phyloP scores from a whole-genome alignment of 768 basidiomycete species.

The Phanerochaete sordida region DNA sequence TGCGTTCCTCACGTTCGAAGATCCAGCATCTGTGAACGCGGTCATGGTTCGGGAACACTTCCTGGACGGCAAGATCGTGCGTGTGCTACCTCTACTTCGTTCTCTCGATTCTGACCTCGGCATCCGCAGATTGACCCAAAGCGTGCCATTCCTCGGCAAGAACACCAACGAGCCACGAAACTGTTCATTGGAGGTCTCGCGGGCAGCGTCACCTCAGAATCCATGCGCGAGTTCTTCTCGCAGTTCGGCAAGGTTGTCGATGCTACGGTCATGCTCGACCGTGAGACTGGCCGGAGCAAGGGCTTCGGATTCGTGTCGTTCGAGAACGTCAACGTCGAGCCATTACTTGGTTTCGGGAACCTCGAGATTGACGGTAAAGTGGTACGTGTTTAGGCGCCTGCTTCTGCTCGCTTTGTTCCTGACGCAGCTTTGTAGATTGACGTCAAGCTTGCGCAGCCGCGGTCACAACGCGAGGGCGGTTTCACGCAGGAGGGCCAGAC shows the following conservation, averaged over 20 bases:
- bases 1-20: slow-evolving; percentile 95
- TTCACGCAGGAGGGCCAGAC: slow-evolving; percentile 45
- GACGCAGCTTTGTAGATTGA: slow-evolving; percentile 71
- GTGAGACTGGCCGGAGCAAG: slow-evolving; percentile 91
- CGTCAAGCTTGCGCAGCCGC: slow-evolving; percentile 93
- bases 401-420: background rate
- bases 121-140: slow-evolving; percentile 96
- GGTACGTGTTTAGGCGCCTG: slow-evolving; percentile 46
- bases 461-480: slow-evolving; percentile 68
- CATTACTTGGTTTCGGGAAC: slow-evolving; percentile 84
- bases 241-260: slow-evolving; percentile 96
- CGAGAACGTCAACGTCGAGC: slow-evolving; percentile 86
- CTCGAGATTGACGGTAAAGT: slow-evolving; percentile 93
- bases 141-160: slow-evolving; percentile 94
- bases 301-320: slow-evolving; percentile 99
- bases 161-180: slow-evolving; percentile 90
- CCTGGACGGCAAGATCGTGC: slow-evolving; percentile 95
- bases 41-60: slow-evolving; percentile 96
- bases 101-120: too few species aligned
- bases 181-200: slow-evolving; percentile 95
- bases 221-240: slow-evolving; percentile 89
- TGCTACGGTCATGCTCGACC: slow-evolving; percentile 98
- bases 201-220: slow-evolving; percentile 88
- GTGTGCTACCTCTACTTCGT: too few species aligned
- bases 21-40: slow-evolving; percentile 87